Base-by-base conservation (phyloP, 2,329 filamentous ascomycete genomes). In the Lasiodiplodia citricola region DNA sequence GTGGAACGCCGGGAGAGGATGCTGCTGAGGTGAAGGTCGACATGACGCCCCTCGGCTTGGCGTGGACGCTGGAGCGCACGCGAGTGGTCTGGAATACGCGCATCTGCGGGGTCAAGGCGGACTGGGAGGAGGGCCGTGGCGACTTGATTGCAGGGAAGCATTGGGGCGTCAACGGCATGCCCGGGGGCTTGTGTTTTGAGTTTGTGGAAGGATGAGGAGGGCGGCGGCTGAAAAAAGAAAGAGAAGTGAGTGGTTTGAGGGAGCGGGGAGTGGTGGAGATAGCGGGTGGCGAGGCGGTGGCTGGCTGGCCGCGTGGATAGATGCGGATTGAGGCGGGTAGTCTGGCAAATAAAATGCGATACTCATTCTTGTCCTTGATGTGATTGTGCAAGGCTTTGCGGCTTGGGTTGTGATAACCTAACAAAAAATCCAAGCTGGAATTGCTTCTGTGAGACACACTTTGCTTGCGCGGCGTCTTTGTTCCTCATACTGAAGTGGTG, bases 1-100 rank as follows among this genome's bases (percentile, higher is more conserved):
- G 31, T 35, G 31, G 7, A 1, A 35, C 8, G 31, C 31, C 0
- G 31, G 31, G 6, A 21, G 18, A 21, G 44, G 7, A 18, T 18
- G 44, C n/a, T 3, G 23, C 1, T 3, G 60, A 37, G n/a, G 47
- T 52, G 11, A n/a, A 14, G 5, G 41, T 67, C 2, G 11, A 51
- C 41, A 8, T 67, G 14, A 16, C 23, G 18, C n/a, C 52, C 6
- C 18, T 25, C 18, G 65, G 65, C 10, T 23, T 57, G 25, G 25
- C 37, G 8, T 67, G 52, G 52, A 18, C n/a, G 52, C 41, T 67
- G 18, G 65, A 67, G 38, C 65, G 65, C 35, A 23, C 37, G 25
- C 65, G 65, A 38, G 54, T 67, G 18, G n/a, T 57, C n/a, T 67
- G 65, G 65, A 67, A 67, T 41, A 38, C 16, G 65, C 54, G 54